Conservation (phyloP, 306 rosid genomes). For the Cucurbita maxima region DNA sequence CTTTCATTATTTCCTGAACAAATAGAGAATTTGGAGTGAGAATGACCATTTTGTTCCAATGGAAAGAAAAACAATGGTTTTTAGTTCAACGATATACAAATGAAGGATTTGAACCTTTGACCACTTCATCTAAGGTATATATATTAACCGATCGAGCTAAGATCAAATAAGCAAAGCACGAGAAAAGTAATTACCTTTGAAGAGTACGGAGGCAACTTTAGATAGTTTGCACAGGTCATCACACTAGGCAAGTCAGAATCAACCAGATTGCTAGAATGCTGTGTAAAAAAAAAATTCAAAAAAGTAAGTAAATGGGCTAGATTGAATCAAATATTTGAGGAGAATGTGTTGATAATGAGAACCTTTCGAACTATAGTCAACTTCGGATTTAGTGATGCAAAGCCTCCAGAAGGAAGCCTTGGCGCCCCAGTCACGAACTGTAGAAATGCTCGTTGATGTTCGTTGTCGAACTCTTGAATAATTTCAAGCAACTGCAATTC, state of each 20-base stretch:
- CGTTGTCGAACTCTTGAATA: slow-evolving; percentile 50
- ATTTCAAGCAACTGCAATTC: slow-evolving; percentile 68
- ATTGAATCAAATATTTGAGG: background rate
- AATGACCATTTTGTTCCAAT: background rate
- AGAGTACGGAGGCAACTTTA: slow-evolving; percentile 90
- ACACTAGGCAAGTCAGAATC: slow-evolving; percentile 90
- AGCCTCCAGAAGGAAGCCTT: slow-evolving; percentile 90
- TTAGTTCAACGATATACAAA: background rate
- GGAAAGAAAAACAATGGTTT: background rate
- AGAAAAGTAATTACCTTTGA: slow-evolving; percentile 41
- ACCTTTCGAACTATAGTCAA: slow-evolving; percentile 92
- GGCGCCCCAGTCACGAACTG: slow-evolving; percentile 98
- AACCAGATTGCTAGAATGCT: slow-evolving; percentile 55
- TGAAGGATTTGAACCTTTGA: background rate
- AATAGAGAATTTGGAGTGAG: background rate
- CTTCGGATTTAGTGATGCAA: slow-evolving; percentile 93
- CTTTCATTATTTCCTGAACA: slow-evolving; percentile 80
- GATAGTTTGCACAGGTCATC: slow-evolving; percentile 99
- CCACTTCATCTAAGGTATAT: background rate
- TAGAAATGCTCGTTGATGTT: slow-evolving; percentile 68
- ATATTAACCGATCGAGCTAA: no score
- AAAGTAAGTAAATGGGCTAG: background rate
- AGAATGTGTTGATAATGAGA: background rate
- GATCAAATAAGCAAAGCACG: background rate
- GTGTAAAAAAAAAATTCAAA: slow-evolving; percentile 15